Evolutionary conservation across 495 filamentous ascomycete species (phyloP).

Genomic region (Penicillium herquei): DNA sequence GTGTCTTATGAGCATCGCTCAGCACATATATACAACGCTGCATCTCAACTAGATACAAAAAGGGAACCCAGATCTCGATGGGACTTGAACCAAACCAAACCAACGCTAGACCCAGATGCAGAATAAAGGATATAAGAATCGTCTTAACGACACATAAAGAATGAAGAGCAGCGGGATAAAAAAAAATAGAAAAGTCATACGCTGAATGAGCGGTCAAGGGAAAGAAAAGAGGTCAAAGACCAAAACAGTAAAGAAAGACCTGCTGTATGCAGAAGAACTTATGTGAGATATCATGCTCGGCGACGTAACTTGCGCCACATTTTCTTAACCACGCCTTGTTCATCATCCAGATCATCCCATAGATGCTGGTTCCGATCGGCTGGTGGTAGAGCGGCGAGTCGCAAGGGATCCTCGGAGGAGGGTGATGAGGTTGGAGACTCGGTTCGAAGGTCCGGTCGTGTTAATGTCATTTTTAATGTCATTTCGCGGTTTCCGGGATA

Average conservation of each 20-base stretch:
- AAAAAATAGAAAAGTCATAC: slow-evolving; percentile 1
- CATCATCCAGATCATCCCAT: slow-evolving; percentile 46
- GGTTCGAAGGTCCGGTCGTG: slow-evolving; percentile 75
- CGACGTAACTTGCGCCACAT: slow-evolving; percentile 52
- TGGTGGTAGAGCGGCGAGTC: slow-evolving; percentile 50
- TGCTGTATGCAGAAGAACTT: neutral
- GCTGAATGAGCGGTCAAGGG: slow-evolving; percentile 13
- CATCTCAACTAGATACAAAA: slow-evolving; percentile 4
- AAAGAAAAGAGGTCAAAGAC: neutral
- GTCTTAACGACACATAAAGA: slow-evolving; percentile 1
- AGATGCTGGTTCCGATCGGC: slow-evolving; percentile 43
- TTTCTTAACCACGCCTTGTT: slow-evolving; percentile 49
- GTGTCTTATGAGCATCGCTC: neutral
- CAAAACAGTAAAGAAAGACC: neutral
- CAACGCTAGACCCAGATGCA: slow-evolving; percentile 13
- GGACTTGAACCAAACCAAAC: slow-evolving; percentile 2
- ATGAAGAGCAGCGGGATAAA: slow-evolving; percentile 3
- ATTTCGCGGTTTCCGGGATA: slow-evolving; percentile 63
- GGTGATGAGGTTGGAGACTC: slow-evolving; percentile 59
- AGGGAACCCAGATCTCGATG: neutral
- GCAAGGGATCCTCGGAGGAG: slow-evolving; percentile 54
- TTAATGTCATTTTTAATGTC: slow-evolving; percentile 93
- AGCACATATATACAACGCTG: slow-evolving; percentile 23
- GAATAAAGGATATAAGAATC: neutral
- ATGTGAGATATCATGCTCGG: slow-evolving; percentile 22